Evolutionary conservation across 2,329 filamentous ascomycete species (phyloP).

Genomic region (Exutisphaerella laricina): DNA sequence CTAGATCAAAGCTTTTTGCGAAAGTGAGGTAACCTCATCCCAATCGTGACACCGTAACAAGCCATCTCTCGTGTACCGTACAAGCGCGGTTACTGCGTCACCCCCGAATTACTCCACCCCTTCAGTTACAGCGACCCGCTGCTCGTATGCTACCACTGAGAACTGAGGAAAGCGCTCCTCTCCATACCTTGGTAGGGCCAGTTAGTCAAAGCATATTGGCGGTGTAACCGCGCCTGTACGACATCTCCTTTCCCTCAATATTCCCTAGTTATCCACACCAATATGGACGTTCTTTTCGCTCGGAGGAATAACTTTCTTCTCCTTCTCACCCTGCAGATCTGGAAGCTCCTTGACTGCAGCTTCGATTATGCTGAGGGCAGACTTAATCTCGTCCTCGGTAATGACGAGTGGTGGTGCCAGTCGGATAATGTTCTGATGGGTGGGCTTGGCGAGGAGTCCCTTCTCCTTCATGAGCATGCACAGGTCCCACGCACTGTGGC

Average conservation of each 20-base stretch:
- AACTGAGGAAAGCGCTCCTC: too few relatives aligned
- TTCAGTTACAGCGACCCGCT: too few relatives aligned
- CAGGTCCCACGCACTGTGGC: conserved; percentile 90
- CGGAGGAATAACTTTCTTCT: conserved; percentile 52
- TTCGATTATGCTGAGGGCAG: conserved; percentile 71
- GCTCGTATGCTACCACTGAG: too few relatives aligned
- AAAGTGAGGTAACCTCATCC: conserved; percentile 3
- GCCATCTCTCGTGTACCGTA: conserved; percentile 4
- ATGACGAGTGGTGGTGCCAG: conserved; percentile 96
- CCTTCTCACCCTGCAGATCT: conserved; percentile 52
- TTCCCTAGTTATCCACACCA: conserved; percentile 53
- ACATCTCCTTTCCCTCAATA: too few relatives aligned
- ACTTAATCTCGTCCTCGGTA: conserved; percentile 75
- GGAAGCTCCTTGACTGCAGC: conserved; percentile 79
- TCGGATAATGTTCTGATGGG: conserved; percentile 96
- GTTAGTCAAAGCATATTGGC: too few relatives aligned
- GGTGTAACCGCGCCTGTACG: too few relatives aligned
- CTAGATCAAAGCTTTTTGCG: conserved; percentile 6
- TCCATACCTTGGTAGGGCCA: too few relatives aligned
- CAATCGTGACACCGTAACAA: conserved; percentile 7
- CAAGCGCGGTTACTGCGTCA: background rate
- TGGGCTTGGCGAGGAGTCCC: conserved; percentile 93
- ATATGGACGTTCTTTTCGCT: conserved; percentile 60
- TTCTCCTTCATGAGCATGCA: conserved; percentile 95
- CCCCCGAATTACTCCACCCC: background rate